Evolutionary conservation across 345 rosid genomes (phyloP).

Genomic region (Dipteronia sinensis): DNA sequence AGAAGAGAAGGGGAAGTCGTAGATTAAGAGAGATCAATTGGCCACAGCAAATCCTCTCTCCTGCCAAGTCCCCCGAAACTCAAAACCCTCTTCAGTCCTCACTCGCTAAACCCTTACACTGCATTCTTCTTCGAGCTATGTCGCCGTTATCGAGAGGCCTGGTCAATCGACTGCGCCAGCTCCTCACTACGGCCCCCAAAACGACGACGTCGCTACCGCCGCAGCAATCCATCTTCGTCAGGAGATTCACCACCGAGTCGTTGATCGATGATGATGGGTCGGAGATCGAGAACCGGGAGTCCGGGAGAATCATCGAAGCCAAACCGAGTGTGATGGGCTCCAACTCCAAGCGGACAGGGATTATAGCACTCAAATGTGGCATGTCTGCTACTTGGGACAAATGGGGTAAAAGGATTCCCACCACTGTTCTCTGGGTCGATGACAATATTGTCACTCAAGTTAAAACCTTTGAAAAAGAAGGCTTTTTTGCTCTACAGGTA

Average conservation of each 20-base stretch:
- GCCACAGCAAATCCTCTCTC: neutral
- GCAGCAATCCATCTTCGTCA: slow-evolving; percentile 25
- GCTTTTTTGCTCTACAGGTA: slow-evolving; percentile 83
- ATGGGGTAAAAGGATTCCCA: slow-evolving; percentile 92
- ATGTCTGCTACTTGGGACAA: slow-evolving; percentile 94
- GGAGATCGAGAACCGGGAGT: slow-evolving; percentile 28
- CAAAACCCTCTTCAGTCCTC: neutral
- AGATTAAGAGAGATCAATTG: neutral
- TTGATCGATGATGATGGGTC: slow-evolving; percentile 34
- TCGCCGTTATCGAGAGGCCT: slow-evolving; percentile 72
- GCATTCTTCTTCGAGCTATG: slow-evolving; percentile 32
- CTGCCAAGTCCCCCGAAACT: neutral
- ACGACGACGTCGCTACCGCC: neutral
- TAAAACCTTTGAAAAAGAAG: slow-evolving; percentile 90
- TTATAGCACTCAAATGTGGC: slow-evolving; percentile 89
- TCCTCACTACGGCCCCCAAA: slow-evolving; percentile 30
- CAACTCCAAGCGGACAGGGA: slow-evolving; percentile 70
- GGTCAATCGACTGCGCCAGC: slow-evolving; percentile 54
- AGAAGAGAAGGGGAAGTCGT: neutral
- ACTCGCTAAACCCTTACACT: neutral
- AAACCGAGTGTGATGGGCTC: slow-evolving; percentile 62
- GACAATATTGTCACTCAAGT: slow-evolving; percentile 94
- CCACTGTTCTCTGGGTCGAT: slow-evolving; percentile 80
- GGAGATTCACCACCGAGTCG: slow-evolving; percentile 45
- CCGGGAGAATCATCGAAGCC: slow-evolving; percentile 55